These are phyloP conservation scores for Monilinia vaccinii-corymbosi DNA, from an alignment of 2,329 filamentous ascomycete species.

Conservation along the genomic window DNA sequence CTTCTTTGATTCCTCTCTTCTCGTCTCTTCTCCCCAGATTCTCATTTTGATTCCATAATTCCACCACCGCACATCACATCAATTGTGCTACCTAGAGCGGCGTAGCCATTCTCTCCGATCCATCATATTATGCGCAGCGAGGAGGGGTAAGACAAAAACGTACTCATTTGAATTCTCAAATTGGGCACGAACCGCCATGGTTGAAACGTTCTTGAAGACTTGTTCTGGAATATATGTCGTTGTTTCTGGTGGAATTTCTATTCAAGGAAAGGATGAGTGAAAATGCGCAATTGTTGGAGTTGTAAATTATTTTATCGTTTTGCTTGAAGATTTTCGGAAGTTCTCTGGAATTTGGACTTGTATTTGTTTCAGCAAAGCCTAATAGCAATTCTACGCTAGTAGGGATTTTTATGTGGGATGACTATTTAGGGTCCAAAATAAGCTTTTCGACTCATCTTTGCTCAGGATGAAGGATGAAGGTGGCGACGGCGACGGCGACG, in stretches of 20 bases:
- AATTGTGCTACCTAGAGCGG: not conserved
- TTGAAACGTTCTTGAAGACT: conserved; percentile 17
- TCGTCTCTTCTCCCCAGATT: not conserved
- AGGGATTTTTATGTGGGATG: conserved; percentile 5
- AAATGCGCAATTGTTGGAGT: not conserved
- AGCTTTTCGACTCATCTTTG: conserved; percentile 4
- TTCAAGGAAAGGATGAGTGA: not conserved
- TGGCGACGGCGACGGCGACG: not conserved
- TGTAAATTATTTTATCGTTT: not conserved
- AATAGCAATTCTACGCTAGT: not conserved
- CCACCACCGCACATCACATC: not conserved
- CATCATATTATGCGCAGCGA: not conserved
- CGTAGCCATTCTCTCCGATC: not conserved
- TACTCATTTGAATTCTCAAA: conserved; percentile 92
- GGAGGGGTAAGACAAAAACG: conserved; percentile 30
- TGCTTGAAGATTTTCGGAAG: conserved; percentile 4
- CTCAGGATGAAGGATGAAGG: conserved; percentile 1
- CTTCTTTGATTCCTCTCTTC: not conserved
- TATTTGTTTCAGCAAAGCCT: not conserved
- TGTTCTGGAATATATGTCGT: not conserved
- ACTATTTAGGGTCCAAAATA: not conserved
- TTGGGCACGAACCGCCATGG: conserved; percentile 61
- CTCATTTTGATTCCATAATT: not conserved
- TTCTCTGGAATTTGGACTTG: conserved; percentile 1
- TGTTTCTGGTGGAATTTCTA: not conserved